Evolutionary conservation across 495 filamentous ascomycete genomes (phyloP).

Genomic region (Daldinia loculata): DNA sequence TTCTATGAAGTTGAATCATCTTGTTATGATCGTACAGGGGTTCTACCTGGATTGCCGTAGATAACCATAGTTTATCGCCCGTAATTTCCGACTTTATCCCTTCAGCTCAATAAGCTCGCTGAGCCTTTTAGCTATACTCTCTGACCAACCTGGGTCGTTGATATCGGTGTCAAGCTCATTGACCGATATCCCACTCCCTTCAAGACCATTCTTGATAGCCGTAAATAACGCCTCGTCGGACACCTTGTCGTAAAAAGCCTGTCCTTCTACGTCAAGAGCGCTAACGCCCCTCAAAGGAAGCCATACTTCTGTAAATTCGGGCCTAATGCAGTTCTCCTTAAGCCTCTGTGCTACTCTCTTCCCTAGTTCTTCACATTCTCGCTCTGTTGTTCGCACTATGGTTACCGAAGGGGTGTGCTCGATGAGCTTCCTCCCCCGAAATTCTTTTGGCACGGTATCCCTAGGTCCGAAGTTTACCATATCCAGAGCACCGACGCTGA

Average conservation of each 20-base stretch:
- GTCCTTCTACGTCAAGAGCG: slow-evolving; percentile 48
- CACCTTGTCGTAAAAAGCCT: slow-evolving; percentile 47
- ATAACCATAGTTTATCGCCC: not conserved
- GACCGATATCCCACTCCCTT: slow-evolving; percentile 45
- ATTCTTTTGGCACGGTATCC: slow-evolving; percentile 62
- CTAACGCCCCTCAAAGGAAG: slow-evolving; percentile 63
- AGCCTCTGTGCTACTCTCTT: slow-evolving; percentile 63
- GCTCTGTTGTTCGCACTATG: slow-evolving; percentile 64
- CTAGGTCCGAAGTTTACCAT: slow-evolving; percentile 73
- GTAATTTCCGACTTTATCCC: not conserved
- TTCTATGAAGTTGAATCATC: not conserved
- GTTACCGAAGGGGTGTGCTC: slow-evolving; percentile 74
- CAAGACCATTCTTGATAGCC: slow-evolving; percentile 52
- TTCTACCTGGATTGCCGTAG: not conserved
- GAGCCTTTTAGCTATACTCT: slow-evolving; percentile 45
- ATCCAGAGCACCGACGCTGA: slow-evolving; percentile 71
- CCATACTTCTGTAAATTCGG: slow-evolving; percentile 59
- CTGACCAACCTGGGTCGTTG: slow-evolving; percentile 54
- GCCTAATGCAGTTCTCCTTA: slow-evolving; percentile 45
- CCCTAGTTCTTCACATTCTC: slow-evolving; percentile 64
- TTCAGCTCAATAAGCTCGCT: slow-evolving; percentile 30
- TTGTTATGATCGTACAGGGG: not conserved
- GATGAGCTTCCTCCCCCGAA: slow-evolving; percentile 57
- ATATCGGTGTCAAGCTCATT: slow-evolving; percentile 52
- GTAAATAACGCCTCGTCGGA: slow-evolving; percentile 54